Base-by-base conservation (phyloP, 2,329 filamentous ascomycete genomes). In the Clonostachys sp. region DNA sequence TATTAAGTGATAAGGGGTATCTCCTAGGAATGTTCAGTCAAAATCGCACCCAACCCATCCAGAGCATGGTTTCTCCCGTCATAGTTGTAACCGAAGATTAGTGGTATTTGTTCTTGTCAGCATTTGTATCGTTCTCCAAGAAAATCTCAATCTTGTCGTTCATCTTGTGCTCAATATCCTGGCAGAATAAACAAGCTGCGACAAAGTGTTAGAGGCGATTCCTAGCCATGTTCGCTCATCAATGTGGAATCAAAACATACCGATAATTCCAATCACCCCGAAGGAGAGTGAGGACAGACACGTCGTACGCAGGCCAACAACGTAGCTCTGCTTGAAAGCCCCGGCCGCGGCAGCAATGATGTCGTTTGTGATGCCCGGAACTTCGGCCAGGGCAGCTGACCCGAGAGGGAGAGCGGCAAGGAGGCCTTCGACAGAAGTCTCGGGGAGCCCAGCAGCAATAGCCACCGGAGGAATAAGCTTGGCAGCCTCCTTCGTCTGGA, bases 111-210 rank as follows among this genome's bases (percentile, higher is more conserved):
- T 62, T 63, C 53, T 57, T 59, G 33, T 62, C 59, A 4, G 59
- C 59, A 40, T 63, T 55, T 41, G 59, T 55, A 38, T 63, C 60
- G 44, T 62, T 64, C 53, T 63, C 62, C 35, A 66, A 51, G 53
- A 58, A 66, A 24, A 65, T 56, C 48, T 66, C 61, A 50, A 65
- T 66, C 59, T 64, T 64, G 53, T 64, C 56, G 51, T 62, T 63
- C 63, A 66, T 66, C 59, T 64, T 64, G 39, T 56, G 52, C 34
- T 55, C 61, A 44, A 64, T 62, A 45, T 64, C 61, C 47, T 63
- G 55, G 50, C 61, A 64, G 44, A 52, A 62, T n/a, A 58, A 10
- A 45, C 58, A 61, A n/a, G 60, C 57, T 58, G 36, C 17, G 8
- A 30, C 24, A 30, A 30, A 30, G 24, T 8, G 3, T 30, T 10